These are phyloP conservation scores for Penicillium soppii DNA, from an alignment of 495 filamentous ascomycete species.

Conservation along the genomic window DNA sequence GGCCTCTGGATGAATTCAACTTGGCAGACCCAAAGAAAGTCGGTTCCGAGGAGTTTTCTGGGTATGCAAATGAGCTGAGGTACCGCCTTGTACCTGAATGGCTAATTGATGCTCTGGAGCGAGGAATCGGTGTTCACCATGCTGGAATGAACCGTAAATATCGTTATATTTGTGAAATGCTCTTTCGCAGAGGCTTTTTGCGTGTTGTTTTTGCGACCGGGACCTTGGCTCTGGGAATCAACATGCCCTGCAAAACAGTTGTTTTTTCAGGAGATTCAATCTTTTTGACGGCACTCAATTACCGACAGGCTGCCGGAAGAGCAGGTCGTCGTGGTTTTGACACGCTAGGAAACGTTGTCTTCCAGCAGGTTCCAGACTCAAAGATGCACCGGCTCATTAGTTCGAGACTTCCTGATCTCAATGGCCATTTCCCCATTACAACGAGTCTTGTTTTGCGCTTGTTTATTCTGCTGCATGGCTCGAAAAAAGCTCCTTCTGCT, in stretches of 20 bases:
- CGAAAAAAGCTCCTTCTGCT: slow-evolving; percentile 59
- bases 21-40: slow-evolving; percentile 62
- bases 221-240: slow-evolving; percentile 74
- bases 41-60: slow-evolving; percentile 50
- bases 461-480: slow-evolving; percentile 63
- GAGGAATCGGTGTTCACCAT: slow-evolving; percentile 76
- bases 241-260: slow-evolving; percentile 83
- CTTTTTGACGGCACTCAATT: slow-evolving; percentile 71
- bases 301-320: slow-evolving; percentile 72
- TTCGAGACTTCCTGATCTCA: slow-evolving; percentile 68
- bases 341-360: slow-evolving; percentile 76
- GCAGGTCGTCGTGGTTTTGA: slow-evolving; percentile 80
- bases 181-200: slow-evolving; percentile 72
- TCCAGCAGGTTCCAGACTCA: slow-evolving; percentile 55
- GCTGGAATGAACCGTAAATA: slow-evolving; percentile 76
- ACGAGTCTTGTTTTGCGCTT: slow-evolving; percentile 70
- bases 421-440: slow-evolving; percentile 75
- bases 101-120: slow-evolving; percentile 54
- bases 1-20: slow-evolving; percentile 59
- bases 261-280: slow-evolving; percentile 73
- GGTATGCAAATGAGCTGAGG: slow-evolving; percentile 45
- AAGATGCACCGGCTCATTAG: slow-evolving; percentile 66
- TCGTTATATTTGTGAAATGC: slow-evolving; percentile 54
- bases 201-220: slow-evolving; percentile 76
- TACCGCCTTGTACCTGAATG: slow-evolving; percentile 30